Evolutionary conservation across 768 basidiomycete species (phyloP).

Genomic region (Roridomyces roridus): DNA sequence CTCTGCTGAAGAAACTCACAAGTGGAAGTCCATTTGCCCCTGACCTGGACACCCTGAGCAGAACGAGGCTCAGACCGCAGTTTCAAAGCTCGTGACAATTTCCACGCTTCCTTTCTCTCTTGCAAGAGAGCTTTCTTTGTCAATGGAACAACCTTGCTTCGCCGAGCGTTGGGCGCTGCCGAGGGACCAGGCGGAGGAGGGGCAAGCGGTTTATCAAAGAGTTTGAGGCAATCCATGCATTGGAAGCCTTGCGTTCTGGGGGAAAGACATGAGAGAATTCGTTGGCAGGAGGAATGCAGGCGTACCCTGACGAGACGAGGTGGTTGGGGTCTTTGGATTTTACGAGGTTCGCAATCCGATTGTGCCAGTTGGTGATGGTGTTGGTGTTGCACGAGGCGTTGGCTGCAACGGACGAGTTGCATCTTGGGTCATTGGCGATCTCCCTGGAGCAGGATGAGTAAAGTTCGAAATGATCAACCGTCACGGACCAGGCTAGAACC

Average conservation of each 20-base stretch:
- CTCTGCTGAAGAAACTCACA: constrained; percentile 37
- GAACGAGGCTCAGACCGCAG: constrained; percentile 37
- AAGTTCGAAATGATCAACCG: background rate
- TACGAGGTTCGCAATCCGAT: constrained; percentile 50
- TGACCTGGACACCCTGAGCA: constrained; percentile 52
- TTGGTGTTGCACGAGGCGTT: constrained; percentile 51
- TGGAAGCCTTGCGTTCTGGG: constrained; percentile 60
- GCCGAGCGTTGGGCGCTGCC: constrained; percentile 40
- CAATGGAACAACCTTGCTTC: constrained; percentile 41
- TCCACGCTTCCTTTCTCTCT: constrained; percentile 54
- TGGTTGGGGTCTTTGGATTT: constrained; percentile 63
- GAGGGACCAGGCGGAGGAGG: constrained; percentile 49
- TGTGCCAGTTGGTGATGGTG: constrained; percentile 65
- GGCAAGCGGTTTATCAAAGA: constrained; percentile 50
- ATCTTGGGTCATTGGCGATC: constrained; percentile 71
- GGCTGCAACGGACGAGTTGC: constrained; percentile 58
- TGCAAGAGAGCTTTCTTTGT: constrained; percentile 54
- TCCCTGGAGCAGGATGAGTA: constrained; percentile 48
- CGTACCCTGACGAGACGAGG: constrained; percentile 67
- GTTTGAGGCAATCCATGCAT: constrained; percentile 61
- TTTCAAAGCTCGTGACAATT: constrained; percentile 46
- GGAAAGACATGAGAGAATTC: background rate
- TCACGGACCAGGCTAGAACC: constrained; percentile 56
- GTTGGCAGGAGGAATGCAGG: background rate
- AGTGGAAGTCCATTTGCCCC: constrained; percentile 67